Base-by-base conservation (phyloP, 2,329 filamentous ascomycete genomes). In the Beauveria sp. region DNA sequence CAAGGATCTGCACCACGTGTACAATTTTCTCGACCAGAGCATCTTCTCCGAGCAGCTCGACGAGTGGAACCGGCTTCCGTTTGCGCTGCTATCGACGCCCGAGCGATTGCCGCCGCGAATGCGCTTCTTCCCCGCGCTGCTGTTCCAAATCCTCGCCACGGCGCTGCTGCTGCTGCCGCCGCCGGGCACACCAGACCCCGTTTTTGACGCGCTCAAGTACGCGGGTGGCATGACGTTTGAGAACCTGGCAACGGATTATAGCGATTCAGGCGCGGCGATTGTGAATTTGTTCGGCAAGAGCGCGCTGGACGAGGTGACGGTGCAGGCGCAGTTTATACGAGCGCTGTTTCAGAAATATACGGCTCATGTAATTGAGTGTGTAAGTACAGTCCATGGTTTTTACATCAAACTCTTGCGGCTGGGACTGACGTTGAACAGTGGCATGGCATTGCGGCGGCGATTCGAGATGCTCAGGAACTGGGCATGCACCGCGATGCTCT, bases 381-480 rank as follows among this genome's bases (percentile, higher is more conserved):
- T 82, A 66, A 70, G 76, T 74, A 18, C 18, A 43, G 3, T 31
- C 3, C 9, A 8, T 8, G 9, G 2, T 1, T 28, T 18, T n/a
- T 3, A 18, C 9, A 4, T 4, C 20, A 3, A 4, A 22, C 1
- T 28, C 7, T 42, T 20, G 14, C 31, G 38, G 18, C n/a, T 28
- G 22, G 12, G 60, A 69, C 64, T 51, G n/a, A 42, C 28, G 8
- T 18, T 9, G 45, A 5, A 26, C 56, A 83, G 79, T 84, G 81
- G 81, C 82, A 85, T 67, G 76, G 77, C 1, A 75, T 87, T 34
- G 81, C 82, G 1, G 76, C 78, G 24, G 80, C 82, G 0, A 85
- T 87, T 61, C 76, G 83, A 46, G 84, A 87, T 68, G 85, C 83
- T 0, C 84, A 87, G 68, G 84, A 87, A 66, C 79, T 87, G 46